These are phyloP conservation scores for Spathaspora arborariae DNA, from an alignment of 805 yeast species.

Conservation along the genomic window DNA sequence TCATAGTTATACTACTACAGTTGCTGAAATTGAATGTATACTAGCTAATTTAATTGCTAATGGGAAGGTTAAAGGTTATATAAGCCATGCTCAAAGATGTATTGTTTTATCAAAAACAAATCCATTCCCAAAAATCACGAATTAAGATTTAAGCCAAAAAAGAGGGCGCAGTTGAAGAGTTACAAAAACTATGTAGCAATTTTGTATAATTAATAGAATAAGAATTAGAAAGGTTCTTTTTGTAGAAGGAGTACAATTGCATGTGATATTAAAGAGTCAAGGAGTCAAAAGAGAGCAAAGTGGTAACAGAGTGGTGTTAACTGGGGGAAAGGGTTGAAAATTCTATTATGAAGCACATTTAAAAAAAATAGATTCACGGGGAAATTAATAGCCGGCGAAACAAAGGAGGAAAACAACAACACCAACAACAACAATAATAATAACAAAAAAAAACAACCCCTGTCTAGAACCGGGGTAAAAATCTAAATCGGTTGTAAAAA, in stretches of 20 bases:
- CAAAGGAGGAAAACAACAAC: not conserved
- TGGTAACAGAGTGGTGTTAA: too few species aligned
- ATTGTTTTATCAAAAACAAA: conserved; percentile 71
- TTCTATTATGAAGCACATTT: not conserved
- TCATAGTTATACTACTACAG: conserved; percentile 7
- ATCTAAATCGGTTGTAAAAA: not conserved
- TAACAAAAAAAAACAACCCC: not conserved
- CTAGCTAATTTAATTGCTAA: conserved; percentile 61
- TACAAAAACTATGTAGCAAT: not conserved
- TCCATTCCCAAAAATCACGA: conserved; percentile 53
- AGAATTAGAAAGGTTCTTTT: too few species aligned
- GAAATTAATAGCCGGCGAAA: not conserved
- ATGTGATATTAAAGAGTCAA: too few species aligned
- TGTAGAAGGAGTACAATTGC: too few species aligned
- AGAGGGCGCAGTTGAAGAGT: not conserved
- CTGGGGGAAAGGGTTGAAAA: too few species aligned
- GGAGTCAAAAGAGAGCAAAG: too few species aligned
- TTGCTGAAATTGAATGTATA: conserved; percentile 64
- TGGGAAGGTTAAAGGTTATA: conserved; percentile 70
- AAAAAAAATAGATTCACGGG: not conserved
- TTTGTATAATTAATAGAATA: not conserved
- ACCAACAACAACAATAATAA: not conserved
- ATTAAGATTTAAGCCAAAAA: not conserved
- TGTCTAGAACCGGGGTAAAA: not conserved
- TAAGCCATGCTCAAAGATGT: conserved; percentile 71